phyloP scores from a whole-genome alignment of 1,139 yeast genomes.

The Waltiozyma sp. region DNA sequence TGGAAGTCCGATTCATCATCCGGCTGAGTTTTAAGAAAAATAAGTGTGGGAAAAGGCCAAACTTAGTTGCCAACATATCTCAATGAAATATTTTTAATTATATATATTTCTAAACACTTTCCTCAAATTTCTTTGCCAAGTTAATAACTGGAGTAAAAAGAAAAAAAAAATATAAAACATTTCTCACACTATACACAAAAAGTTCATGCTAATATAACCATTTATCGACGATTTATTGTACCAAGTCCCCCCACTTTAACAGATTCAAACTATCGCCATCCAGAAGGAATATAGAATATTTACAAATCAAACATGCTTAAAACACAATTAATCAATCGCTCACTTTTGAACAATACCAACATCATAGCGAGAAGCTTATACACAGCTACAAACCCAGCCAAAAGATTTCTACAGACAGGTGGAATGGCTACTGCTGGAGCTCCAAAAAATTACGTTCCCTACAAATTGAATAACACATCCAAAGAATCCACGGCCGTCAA shows the following conservation, averaged over 20 bases:
- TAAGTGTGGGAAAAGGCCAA: background rate
- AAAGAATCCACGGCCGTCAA: background rate
- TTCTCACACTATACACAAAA: too few species aligned
- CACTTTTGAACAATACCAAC: background rate
- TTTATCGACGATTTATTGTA: too few species aligned
- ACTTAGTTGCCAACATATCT: too few species aligned
- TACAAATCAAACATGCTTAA: conserved; percentile 5
- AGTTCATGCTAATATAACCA: too few species aligned
- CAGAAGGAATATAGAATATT: background rate
- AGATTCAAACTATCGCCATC: background rate
- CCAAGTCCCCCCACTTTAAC: too few species aligned
- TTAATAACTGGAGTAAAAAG: too few species aligned
- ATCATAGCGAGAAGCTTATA: conserved; percentile 7
- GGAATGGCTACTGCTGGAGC: background rate
- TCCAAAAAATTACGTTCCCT: conserved; percentile 10
- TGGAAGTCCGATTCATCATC: background rate
- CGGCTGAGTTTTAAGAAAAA: background rate
- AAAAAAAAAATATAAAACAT: too few species aligned
- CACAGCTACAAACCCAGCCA: conserved; percentile 8
- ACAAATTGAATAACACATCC: conserved; percentile 3
- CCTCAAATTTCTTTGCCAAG: too few species aligned
- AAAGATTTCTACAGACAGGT: conserved; percentile 13
- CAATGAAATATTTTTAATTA: too few species aligned
- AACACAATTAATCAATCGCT: background rate
- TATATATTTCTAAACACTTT: too few species aligned